A percentile compares a stretch with the other conserved stretches of the same genome.
Conservation (phyloP, 139 green algal species). For the Haematococcus sp. region DNA sequence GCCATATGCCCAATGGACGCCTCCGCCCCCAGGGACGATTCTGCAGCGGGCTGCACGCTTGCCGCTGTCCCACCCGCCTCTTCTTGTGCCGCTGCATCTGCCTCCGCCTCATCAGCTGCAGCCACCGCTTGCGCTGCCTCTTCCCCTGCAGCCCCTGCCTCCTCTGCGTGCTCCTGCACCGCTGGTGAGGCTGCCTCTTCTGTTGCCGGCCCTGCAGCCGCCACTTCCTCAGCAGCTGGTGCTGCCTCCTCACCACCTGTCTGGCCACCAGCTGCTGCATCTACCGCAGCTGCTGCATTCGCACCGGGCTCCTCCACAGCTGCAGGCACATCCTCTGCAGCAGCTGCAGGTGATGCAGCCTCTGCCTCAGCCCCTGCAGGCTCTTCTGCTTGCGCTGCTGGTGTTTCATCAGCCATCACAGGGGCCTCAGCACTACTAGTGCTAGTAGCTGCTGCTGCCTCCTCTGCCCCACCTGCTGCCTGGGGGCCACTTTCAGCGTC, state of each 20-base stretch:
- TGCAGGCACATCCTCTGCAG: too few species aligned
- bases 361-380: too few species aligned
- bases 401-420: too few species aligned
- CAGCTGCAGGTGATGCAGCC: too few species aligned
- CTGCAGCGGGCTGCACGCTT: too few species aligned
- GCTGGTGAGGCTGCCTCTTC: neutral
- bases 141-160: neutral
- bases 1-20: too few species aligned
- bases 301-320: neutral
- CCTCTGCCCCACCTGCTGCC: neutral
- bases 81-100: neutral
- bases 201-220: neutral
- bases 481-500: neutral
- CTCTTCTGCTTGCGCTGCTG: too few species aligned
- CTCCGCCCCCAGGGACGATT: too few species aligned
- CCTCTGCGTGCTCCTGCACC: neutral
- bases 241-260: neutral
- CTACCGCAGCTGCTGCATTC: neutral
- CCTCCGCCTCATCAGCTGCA: neutral
- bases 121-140: neutral
- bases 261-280: neutral
- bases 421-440: too few species aligned
- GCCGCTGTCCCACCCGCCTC: neutral
- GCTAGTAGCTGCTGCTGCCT: neutral
- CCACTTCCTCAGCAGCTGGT: neutral